Percentiles rank a stretch among this genome's conserved stretches.
These are phyloP conservation scores for Fusarium verrucosum DNA, from an alignment of 2,329 filamentous ascomycete species.

Conservation along the genomic window DNA sequence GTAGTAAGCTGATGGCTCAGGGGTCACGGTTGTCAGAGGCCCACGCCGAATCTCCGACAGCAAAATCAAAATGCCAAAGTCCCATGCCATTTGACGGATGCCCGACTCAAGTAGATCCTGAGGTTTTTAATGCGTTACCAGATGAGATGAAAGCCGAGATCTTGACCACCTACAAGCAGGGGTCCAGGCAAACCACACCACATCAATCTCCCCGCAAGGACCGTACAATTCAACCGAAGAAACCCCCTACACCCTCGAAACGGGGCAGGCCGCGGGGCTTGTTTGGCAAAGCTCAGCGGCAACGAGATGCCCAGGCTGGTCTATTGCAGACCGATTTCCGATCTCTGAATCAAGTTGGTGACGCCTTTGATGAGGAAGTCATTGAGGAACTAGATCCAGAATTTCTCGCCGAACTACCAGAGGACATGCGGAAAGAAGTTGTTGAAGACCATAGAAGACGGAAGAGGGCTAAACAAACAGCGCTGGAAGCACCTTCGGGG, in stretches of 20 bases:
- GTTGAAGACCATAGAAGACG: slow-evolving; percentile 72
- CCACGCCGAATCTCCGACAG: slow-evolving; percentile 45
- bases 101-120: slow-evolving; percentile 84
- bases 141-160: slow-evolving; percentile 87
- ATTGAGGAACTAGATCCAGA: slow-evolving; percentile 69
- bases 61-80: slow-evolving; percentile 50
- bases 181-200: slow-evolving; percentile 49
- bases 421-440: slow-evolving; percentile 81
- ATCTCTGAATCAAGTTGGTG: slow-evolving; percentile 48
- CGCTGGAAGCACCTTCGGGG: slow-evolving; percentile 53
- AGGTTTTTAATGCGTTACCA: slow-evolving; percentile 84
- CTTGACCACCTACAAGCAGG: slow-evolving; percentile 71
- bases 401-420: slow-evolving; percentile 84
- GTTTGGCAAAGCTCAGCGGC: slow-evolving; percentile 59
- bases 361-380: slow-evolving; percentile 48
- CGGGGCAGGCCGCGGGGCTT: slow-evolving; percentile 58
- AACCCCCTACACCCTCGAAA: slow-evolving; percentile 72
- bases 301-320: slow-evolving; percentile 64
- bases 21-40: slow-evolving; percentile 45
- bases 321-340: slow-evolving; percentile 80
- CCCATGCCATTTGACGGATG: slow-evolving; percentile 56
- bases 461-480: slow-evolving; percentile 66
- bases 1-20: slow-evolving; percentile 75
- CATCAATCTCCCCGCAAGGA: slow-evolving; percentile 67
- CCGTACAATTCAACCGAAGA: slow-evolving; percentile 60